These are phyloP conservation scores for Monilinia vaccinii-corymbosi DNA, from an alignment of 2,329 filamentous ascomycete species.

Conservation along the genomic window DNA sequence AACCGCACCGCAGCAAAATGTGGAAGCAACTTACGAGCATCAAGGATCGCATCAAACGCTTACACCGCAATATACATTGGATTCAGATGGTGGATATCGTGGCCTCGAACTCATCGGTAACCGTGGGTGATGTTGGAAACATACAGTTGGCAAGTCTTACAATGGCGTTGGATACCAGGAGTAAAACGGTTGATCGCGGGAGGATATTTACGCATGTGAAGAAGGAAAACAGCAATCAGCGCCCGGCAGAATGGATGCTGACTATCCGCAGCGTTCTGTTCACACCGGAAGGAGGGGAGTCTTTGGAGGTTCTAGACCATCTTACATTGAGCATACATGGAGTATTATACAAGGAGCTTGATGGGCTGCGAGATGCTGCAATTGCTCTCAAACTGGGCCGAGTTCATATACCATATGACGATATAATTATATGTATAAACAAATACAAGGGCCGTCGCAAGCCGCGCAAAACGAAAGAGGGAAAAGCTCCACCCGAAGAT, in stretches of 20 bases:
- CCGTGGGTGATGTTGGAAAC: constrained; percentile 71
- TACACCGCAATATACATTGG: constrained; percentile 84
- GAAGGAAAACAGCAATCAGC: constrained; percentile 50
- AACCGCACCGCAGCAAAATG: constrained; percentile 52
- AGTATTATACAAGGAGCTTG: constrained; percentile 72
- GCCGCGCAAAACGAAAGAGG: constrained; percentile 23
- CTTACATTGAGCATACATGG: constrained; percentile 86
- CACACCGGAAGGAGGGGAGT: constrained; percentile 73
- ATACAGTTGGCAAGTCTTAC: constrained; percentile 79
- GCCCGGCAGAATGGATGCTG: constrained; percentile 90
- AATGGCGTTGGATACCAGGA: constrained; percentile 80
- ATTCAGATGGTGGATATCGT: constrained; percentile 83
- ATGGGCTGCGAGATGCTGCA: constrained; percentile 82
- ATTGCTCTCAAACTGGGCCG: constrained; percentile 86
- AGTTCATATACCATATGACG: constrained; percentile 83
- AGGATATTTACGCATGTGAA: constrained; percentile 78
- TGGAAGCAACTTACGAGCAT: constrained; percentile 71
- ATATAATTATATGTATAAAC: constrained; percentile 56
- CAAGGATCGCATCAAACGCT: constrained; percentile 77
- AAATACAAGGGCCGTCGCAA: constrained; percentile 41
- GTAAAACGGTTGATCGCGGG: constrained; percentile 83
- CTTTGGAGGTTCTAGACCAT: constrained; percentile 81
- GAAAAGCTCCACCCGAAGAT: constrained; percentile 40
- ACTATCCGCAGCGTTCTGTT: constrained; percentile 80
- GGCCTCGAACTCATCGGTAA: constrained; percentile 68